Conservation (phyloP, 345 rosid species). For the Brassica juncea region DNA sequence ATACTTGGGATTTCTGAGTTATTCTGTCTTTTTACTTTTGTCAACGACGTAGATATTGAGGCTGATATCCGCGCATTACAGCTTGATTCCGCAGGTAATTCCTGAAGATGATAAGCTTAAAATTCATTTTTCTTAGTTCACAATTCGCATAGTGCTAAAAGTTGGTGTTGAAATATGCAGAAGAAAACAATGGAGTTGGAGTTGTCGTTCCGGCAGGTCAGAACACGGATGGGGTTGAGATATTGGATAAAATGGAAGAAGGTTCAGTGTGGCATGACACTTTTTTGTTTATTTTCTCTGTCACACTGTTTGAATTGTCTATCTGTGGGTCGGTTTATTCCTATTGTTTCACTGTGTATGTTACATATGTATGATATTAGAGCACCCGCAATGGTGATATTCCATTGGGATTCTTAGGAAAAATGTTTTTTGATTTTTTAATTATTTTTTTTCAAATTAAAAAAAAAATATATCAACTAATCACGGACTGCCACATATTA, state of each 20-base stretch:
- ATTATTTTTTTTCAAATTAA: too few species aligned
- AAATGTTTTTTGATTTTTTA: too few species aligned
- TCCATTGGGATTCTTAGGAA: too few species aligned
- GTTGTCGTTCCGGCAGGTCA: slow-evolving; percentile 13
- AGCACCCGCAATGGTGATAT: too few species aligned
- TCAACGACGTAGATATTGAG: slow-evolving; percentile 35
- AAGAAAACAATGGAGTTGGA: slow-evolving; percentile 25
- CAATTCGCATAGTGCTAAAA: neutral
- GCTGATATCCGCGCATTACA: slow-evolving; percentile 43
- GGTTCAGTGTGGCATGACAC: slow-evolving; percentile 19
- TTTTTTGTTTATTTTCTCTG: neutral
- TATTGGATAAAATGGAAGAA: slow-evolving; percentile 21
- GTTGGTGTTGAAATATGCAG: slow-evolving; percentile 11
- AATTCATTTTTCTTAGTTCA: neutral
- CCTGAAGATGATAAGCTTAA: slow-evolving; percentile 1
- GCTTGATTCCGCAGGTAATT: slow-evolving; percentile 41
- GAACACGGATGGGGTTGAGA: slow-evolving; percentile 26
- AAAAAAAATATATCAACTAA: too few species aligned
- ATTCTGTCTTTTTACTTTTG: neutral
- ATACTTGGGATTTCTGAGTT: neutral
- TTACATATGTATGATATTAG: neutral
- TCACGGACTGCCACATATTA: too few species aligned
- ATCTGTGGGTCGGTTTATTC: neutral
- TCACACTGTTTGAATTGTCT: neutral
- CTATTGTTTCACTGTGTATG: neutral